Evolutionary conservation across 2,329 filamentous ascomycete species (phyloP).

Genomic region (Ascochyta lentis): DNA sequence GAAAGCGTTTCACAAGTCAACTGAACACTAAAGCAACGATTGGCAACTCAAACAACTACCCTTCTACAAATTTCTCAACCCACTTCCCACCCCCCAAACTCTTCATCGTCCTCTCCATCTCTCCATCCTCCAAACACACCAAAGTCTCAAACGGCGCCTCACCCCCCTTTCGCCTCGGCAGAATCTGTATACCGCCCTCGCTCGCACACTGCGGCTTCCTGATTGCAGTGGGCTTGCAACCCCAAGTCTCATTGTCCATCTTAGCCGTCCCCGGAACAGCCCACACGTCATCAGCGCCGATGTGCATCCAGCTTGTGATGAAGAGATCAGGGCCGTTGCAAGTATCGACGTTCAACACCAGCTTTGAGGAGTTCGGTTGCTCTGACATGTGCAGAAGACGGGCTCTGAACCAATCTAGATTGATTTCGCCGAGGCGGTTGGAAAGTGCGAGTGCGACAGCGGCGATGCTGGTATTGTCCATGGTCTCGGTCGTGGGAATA

Average conservation of each 20-base stretch:
- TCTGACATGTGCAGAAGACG: slow-evolving; percentile 17
- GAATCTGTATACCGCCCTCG: slow-evolving; percentile 34
- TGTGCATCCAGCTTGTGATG: slow-evolving; percentile 39
- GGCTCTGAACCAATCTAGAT: slow-evolving; percentile 18
- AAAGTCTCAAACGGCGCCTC: slow-evolving; percentile 23
- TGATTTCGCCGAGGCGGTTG: neutral
- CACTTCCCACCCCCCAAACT: slow-evolving; percentile 10
- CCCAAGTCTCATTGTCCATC: neutral
- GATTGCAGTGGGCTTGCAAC: slow-evolving; percentile 24
- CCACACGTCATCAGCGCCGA: slow-evolving; percentile 32
- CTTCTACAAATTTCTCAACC: slow-evolving; percentile 1
- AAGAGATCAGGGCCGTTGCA: slow-evolving; percentile 35
- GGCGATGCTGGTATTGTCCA: neutral
- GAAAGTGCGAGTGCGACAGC: slow-evolving; percentile 1
- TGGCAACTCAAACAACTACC: neutral
- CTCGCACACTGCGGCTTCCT: slow-evolving; percentile 25
- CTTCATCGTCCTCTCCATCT: slow-evolving; percentile 23
- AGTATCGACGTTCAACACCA: slow-evolving; percentile 10
- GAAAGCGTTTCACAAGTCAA: too few species aligned
- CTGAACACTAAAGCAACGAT: too few species aligned
- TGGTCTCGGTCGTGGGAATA: neutral
- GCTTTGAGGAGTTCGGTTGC: slow-evolving; percentile 5
- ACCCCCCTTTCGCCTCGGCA: slow-evolving; percentile 22
- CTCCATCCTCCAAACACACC: slow-evolving; percentile 25
- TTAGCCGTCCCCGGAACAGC: slow-evolving; percentile 28